Evolutionary conservation across 2,329 filamentous ascomycete genomes (phyloP).

Genomic region (Scolecobasidium constrictum): DNA sequence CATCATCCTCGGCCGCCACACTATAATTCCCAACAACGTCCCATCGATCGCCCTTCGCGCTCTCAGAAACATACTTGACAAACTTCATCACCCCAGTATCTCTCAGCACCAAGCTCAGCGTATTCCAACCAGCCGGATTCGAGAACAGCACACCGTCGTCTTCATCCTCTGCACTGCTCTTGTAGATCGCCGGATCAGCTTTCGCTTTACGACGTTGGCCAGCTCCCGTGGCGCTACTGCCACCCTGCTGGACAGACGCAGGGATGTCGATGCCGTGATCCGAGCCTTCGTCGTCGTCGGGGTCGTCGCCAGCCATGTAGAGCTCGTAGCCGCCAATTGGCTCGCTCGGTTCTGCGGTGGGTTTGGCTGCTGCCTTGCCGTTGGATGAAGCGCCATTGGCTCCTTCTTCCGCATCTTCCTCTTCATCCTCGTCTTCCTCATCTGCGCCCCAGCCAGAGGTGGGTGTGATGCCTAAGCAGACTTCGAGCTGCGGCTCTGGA

Average conservation of each 20-base stretch:
- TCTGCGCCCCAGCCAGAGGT: conserved; percentile 70
- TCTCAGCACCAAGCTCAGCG: conserved; percentile 77
- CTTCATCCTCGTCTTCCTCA: conserved; percentile 36
- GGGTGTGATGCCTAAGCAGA: conserved; percentile 80
- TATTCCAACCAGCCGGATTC: conserved; percentile 72
- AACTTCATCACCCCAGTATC: conserved; percentile 83
- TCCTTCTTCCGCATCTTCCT: conserved; percentile 32
- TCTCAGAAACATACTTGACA: conserved; percentile 85
- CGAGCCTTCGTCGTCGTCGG: conserved; percentile 47
- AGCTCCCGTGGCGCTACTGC: conserved; percentile 27
- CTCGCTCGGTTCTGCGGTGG: conserved; percentile 25
- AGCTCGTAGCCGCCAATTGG: conserved; percentile 69
- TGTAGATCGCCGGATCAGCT: conserved; percentile 75
- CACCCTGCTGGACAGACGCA: conserved; percentile 12
- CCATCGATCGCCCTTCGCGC: conserved; percentile 82
- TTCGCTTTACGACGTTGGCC: conserved; percentile 32
- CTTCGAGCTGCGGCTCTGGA: conserved; percentile 66
- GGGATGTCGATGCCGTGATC: conserved; percentile 28
- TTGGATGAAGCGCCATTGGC: conserved; percentile 17
- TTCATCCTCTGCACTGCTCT: conserved; percentile 35
- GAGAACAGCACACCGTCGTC: conserved; percentile 65
- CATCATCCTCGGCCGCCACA: conserved; percentile 40
- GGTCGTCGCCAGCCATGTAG: conserved; percentile 76
- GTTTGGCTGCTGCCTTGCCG: conserved; percentile 19
- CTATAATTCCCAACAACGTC: conserved; percentile 75